phyloP scores from a whole-genome alignment of 768 basidiomycete genomes.

The Tulasnella sp. region DNA sequence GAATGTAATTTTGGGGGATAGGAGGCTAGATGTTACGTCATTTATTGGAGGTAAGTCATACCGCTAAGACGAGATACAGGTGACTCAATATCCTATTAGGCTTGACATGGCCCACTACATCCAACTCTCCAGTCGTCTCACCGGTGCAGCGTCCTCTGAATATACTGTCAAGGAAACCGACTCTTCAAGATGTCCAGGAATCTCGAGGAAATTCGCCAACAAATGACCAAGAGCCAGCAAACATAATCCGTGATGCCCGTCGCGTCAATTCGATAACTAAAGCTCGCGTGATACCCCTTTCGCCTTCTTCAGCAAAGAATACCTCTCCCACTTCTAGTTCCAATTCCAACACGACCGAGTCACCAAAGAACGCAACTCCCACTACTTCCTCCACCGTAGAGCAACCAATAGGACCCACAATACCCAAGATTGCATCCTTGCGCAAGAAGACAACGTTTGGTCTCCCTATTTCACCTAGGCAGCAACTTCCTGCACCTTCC shows the following conservation, averaged over 20 bases:
- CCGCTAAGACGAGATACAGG: not conserved
- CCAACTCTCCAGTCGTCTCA: not conserved
- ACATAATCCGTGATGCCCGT: not conserved
- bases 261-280: not conserved
- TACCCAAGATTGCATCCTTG: no score
- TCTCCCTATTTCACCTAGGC: no score
- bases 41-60: constrained; percentile 43
- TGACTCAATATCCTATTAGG: not conserved
- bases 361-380: not conserved
- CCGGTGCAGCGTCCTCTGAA: constrained; percentile 2
- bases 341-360: not conserved
- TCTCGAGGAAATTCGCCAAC: constrained; percentile 1
- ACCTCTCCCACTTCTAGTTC: not conserved
- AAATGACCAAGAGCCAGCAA: not conserved
- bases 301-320: not conserved
- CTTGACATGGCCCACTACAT: not conserved
- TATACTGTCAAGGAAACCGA: not conserved
- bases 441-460: no score
- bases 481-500: no score
- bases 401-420: no score
- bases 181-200: constrained; percentile 1
- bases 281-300: not conserved
- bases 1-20: constrained; percentile 4
- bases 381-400: not conserved
- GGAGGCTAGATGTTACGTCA: constrained; percentile 41